Percentiles rank a stretch among this genome's conserved stretches.
These are phyloP conservation scores for Podaxis sp. DNA, from an alignment of 768 basidiomycete genomes.

Conservation along the genomic window DNA sequence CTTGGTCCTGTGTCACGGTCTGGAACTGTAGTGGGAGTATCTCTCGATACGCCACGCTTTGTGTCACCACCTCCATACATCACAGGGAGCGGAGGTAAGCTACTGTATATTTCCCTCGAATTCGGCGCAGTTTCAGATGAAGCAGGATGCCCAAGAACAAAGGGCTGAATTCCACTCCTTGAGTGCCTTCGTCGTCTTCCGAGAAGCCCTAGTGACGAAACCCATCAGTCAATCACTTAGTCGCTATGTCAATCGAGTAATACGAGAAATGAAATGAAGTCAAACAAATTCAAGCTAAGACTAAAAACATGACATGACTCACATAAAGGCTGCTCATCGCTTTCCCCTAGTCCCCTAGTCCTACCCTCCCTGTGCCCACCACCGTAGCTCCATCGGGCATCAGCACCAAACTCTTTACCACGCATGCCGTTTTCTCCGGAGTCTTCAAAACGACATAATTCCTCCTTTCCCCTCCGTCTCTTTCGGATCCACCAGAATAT, in stretches of 20 bases:
- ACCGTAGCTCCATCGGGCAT: too few relatives aligned
- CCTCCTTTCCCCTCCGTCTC: conserved; percentile 1
- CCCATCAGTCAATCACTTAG: neutral
- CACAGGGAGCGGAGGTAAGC: neutral
- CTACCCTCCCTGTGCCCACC: neutral
- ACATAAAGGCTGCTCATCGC: neutral
- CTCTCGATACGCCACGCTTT: neutral
- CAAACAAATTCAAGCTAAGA: neutral
- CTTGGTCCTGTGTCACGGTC: too few relatives aligned
- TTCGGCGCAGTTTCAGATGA: neutral
- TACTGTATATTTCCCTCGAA: too few relatives aligned
- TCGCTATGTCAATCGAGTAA: neutral
- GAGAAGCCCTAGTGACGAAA: neutral
- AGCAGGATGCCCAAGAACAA: neutral
- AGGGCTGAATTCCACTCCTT: neutral
- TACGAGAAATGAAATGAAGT: neutral
- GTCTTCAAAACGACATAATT: neutral
- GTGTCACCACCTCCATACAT: neutral
- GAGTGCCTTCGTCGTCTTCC: neutral
- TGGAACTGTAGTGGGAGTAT: neutral
- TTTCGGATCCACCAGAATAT: conserved; percentile 21
- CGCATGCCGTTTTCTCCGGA: too few relatives aligned
- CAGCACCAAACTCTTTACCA: too few relatives aligned
- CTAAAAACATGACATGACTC: neutral
- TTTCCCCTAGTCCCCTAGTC: neutral